Evolutionary conservation across 2,329 filamentous ascomycete genomes (phyloP), one percentile per base, ranked within the genome.

Genomic region (Penicillium sp.): DNA sequence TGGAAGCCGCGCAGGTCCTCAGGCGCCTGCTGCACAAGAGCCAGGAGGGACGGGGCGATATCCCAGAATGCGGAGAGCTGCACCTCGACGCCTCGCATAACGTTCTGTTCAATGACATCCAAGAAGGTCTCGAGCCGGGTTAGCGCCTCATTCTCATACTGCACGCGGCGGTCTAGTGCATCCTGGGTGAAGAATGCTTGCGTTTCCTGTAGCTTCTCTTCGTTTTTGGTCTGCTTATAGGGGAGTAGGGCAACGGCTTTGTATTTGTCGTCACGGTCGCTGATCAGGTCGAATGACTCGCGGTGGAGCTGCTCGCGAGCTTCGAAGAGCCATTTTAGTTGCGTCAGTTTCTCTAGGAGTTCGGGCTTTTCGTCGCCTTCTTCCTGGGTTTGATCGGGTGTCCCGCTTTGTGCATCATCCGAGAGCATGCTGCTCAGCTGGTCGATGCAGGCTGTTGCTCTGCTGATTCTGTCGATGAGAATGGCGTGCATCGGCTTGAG

Each of bases 41-140:
- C 82, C 26, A 88, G 81, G 0, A 99, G 81, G 4, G 87, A 86
- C 3, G 94, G 94, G 1, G 92, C 93, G 66, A 97, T 96, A 69
- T 99, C 94, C 94, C 94, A 99, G 72, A 97, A 99, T 0, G 93
- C 92, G 10, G 88, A 92, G 2, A 97, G 82, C 74, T 97, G 94
- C 53, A 91, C 84, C 70, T 97, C 91, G 11, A 97, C 91, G 16
- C 93, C 94, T 10, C 90, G 86, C 19, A 87, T 86, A 22, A 96
- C 92, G 53, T 94, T 94, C 64, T 87, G 82, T 70, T 96, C 91
- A 30, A 97, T 85, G 7, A 94, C 84, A 44, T 83, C 81, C 63
- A 90, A 82, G 69, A 97, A 92, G 22, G 88, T 86, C 63, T 90
- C 84, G 19, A 88, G 86, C 12, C 94, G 86, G 61, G 84, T 82